phyloP scores from a whole-genome alignment of 331 rosid genomes.

The Pyracantha coccinea region DNA sequence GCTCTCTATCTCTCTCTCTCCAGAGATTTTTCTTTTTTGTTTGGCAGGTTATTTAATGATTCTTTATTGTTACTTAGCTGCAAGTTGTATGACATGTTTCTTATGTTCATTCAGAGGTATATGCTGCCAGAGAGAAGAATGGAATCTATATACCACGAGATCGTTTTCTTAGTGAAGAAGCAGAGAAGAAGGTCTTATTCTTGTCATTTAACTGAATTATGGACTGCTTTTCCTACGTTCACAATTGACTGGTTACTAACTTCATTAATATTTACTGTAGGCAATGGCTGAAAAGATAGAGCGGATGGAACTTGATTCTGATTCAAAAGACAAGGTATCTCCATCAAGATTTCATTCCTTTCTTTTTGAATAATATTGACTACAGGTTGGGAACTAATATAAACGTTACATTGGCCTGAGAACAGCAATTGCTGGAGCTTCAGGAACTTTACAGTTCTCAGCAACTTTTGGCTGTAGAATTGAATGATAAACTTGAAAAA shows the following conservation, averaged over 20 bases:
- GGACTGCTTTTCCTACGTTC: background rate
- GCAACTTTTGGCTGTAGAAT: conserved; percentile 68
- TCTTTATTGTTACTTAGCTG: background rate
- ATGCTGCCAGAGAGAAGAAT: conserved; percentile 98
- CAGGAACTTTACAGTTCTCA: conserved; percentile 87
- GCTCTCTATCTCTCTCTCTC: conserved; percentile 5
- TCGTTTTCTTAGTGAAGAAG: conserved; percentile 92
- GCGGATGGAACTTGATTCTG: conserved; percentile 92
- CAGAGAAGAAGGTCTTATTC: conserved; percentile 83
- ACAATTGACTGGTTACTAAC: background rate
- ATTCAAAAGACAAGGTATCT: conserved; percentile 91
- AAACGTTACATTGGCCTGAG: conserved; percentile 11
- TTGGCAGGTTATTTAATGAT: background rate
- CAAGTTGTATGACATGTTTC: conserved; percentile 1
- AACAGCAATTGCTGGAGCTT: conserved; percentile 85
- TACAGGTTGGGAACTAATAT: conserved; percentile 11
- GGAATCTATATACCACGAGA: conserved; percentile 99
- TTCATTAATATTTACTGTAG: conserved; percentile 28
- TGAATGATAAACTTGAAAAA: conserved; percentile 75
- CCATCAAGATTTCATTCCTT: conserved; percentile 3
- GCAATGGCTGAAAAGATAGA: conserved; percentile 98
- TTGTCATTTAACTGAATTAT: background rate
- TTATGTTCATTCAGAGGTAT: conserved; percentile 60
- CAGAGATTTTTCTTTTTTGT: background rate
- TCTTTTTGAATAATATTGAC: conserved; percentile 4